Conservation (phyloP, 805 yeast genomes). For the Hanseniaspora occidentalis region DNA sequence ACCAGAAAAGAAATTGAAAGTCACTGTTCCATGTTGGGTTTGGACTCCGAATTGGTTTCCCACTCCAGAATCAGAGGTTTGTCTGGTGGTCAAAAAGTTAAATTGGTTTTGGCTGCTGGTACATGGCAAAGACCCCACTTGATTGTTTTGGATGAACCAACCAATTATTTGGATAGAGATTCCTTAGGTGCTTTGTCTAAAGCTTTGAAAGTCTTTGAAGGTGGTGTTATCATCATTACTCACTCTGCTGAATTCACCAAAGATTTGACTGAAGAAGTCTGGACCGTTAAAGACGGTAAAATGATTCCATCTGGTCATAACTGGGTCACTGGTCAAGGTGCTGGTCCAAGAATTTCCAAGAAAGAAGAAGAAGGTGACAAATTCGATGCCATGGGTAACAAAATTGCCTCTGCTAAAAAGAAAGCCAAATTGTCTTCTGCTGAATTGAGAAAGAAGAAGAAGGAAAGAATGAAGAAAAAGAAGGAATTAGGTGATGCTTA, state of each 20-base stretch:
- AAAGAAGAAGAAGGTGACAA: conserved; percentile 94
- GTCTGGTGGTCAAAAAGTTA: conserved; percentile 99
- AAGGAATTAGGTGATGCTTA: conserved; percentile 99
- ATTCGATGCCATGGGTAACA: conserved; percentile 99
- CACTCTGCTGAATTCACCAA: conserved; percentile 99
- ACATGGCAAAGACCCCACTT: conserved; percentile 99
- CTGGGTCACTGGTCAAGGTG: conserved; percentile 99
- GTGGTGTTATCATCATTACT: conserved; percentile 99
- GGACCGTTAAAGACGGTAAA: conserved; percentile 97
- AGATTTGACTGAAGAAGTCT: conserved; percentile 98
- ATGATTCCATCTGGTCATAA: conserved; percentile 99
- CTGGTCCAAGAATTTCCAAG: conserved; percentile 99
- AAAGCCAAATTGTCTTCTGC: conserved; percentile 96
- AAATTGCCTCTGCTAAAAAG: conserved; percentile 93
- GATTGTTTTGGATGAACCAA: conserved; percentile 99
- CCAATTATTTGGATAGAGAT: conserved; percentile 98
- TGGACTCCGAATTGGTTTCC: conserved; percentile 97
- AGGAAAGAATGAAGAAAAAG: conserved; percentile 99
- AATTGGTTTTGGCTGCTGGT: conserved; percentile 99
- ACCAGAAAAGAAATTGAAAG: conserved; percentile 99
- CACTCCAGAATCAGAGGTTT: conserved; percentile 99
- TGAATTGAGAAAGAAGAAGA: conserved; percentile 99
- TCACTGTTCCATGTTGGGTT: conserved; percentile 97
- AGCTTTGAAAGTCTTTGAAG: conserved; percentile 97
- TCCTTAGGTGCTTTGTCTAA: conserved; percentile 98